Evolutionary conservation across 805 yeast genomes (phyloP).

Genomic region (Saccharomycopsis fibuligera): DNA sequence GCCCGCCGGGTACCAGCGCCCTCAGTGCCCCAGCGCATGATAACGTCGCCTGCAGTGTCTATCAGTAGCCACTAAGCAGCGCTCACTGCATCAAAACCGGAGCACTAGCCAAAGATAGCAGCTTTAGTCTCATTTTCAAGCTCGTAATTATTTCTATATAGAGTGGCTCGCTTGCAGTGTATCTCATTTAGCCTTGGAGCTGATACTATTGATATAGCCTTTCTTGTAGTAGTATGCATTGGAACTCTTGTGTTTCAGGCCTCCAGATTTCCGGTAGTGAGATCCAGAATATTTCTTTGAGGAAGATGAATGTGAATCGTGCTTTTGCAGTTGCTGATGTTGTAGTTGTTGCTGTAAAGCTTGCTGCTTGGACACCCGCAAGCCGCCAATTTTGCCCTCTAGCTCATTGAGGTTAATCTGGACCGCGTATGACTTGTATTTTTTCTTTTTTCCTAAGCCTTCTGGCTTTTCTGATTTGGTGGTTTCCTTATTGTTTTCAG

Average conservation of each 20-base stretch:
- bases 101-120: too few relatives aligned
- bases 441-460: constrained; percentile 12
- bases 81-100: too few relatives aligned
- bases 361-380: constrained; percentile 23
- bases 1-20: too few relatives aligned
- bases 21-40: too few relatives aligned
- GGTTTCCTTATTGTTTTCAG: neutral
- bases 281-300: too few relatives aligned
- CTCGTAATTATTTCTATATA: too few relatives aligned
- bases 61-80: too few relatives aligned
- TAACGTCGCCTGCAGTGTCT: too few relatives aligned
- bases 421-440: constrained; percentile 36
- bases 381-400: constrained; percentile 32
- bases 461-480: neutral
- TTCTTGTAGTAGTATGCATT: constrained; percentile 10
- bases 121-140: too few relatives aligned
- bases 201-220: neutral
- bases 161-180: too few relatives aligned
- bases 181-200: neutral
- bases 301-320: neutral
- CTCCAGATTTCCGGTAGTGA: neutral
- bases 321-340: neutral
- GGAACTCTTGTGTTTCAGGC: neutral
- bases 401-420: constrained; percentile 38
- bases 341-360: constrained; percentile 8